Base-by-base conservation (phyloP, 441 rosid species). In the Arabidopsis lyrata region DNA sequence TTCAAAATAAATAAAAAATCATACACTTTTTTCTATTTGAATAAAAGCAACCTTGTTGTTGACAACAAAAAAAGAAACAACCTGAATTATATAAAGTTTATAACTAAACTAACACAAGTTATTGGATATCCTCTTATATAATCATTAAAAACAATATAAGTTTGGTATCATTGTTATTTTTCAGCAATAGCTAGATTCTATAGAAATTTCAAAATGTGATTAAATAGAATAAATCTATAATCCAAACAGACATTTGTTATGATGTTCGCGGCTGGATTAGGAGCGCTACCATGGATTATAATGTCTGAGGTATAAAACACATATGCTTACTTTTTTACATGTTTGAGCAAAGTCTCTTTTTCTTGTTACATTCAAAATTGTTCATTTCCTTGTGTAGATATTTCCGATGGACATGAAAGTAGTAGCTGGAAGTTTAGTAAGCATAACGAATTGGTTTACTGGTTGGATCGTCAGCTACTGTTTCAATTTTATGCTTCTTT, bases 271-370 rank as follows among this genome's bases (percentile, higher is more conserved):
- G 61, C 84, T 10, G 97, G 95, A 68, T 35, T 86, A 70, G 80
- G 77, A 52, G 92, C 86, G 9, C 50, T 89, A 41, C 88, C 92
- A 5, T 80, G 83, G 87, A 79, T 85, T 74, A 81, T 89, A 75
- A 81, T 88, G 84, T 82, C 90, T 5, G 97, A 89, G 90, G 95
- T 89, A 76, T 34, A 48, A 35, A 0, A 20, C 16, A 27, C 6
- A 24, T n/a, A 13, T 13, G 4, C n/a, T 35, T 12, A n/a, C n/a
- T 29, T 5, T n/a, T 74, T 20, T 22, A 15, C 47, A 44, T 41
- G 18, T 11, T 11, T 18, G 24, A 58, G 1, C n/a, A 32, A 31
- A 18, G 12, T 47, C 13, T 50, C 5, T 27, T 41, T 10, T 39
- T 39, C 42, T 39, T 1, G 1, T 42, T 8, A 2, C 16, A 14